phyloP scores from a whole-genome alignment of 1,284 basidiomycete species.

The Cryptococcus depauperatus region DNA sequence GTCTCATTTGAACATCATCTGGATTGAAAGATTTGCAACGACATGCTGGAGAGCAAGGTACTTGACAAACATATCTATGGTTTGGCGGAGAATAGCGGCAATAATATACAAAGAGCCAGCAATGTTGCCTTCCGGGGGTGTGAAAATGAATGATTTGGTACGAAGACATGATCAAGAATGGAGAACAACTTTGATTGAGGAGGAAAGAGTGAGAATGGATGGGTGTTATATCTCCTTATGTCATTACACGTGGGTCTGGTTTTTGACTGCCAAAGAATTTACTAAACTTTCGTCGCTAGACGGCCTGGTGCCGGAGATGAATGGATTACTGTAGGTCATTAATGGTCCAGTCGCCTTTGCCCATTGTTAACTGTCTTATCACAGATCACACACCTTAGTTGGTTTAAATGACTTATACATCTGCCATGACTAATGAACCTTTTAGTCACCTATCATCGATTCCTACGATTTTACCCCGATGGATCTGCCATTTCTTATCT shows the following conservation, averaged over 20 bases:
- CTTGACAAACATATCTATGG: conserved; percentile 56
- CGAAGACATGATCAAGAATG: conserved; percentile 56
- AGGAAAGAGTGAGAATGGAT: conserved; percentile 71
- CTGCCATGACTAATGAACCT: conserved; percentile 6
- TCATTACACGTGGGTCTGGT: conserved; percentile 52
- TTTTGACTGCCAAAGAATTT: not conserved
- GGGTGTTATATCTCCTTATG: conserved; percentile 85
- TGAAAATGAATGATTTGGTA: conserved; percentile 44
- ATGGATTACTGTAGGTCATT: conserved; percentile 65
- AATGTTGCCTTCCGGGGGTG: conserved; percentile 24
- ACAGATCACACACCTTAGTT: conserved; percentile 43
- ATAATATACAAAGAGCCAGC: conserved; percentile 59
- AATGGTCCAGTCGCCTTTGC: not conserved
- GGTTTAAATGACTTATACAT: conserved; percentile 7
- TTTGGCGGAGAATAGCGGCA: conserved; percentile 56
- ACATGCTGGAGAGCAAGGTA: conserved; percentile 65
- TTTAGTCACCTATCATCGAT: conserved; percentile 46
- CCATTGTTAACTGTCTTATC: not conserved
- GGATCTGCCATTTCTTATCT: conserved; percentile 79
- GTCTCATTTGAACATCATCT: conserved; percentile 50
- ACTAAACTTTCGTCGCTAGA: conserved; percentile 43
- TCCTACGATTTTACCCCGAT: conserved; percentile 77
- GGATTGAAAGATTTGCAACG: conserved; percentile 66
- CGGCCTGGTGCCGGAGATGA: conserved; percentile 68
- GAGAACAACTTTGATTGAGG: conserved; percentile 67